Evolutionary conservation across 306 rosid species (phyloP).

Genomic region (Malus fusca): DNA sequence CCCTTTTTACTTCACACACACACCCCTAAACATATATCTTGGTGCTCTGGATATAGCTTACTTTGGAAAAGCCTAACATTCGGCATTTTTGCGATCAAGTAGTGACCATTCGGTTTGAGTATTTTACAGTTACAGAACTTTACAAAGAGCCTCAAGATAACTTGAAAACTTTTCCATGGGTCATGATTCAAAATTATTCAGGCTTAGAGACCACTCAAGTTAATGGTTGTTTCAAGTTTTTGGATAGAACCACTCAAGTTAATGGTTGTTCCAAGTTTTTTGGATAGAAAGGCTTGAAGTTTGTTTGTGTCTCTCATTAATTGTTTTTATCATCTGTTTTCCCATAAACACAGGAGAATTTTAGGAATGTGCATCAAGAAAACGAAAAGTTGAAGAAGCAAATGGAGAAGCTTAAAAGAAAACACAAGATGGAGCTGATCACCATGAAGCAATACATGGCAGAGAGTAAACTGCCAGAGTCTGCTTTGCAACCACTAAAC

Average conservation of each 20-base stretch:
- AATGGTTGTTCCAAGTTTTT: not conserved
- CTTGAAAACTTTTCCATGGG: too few species aligned
- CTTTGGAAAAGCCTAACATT: too few species aligned
- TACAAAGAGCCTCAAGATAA: too few species aligned
- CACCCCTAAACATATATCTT: not conserved
- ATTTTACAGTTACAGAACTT: too few species aligned
- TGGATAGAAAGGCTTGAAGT: too few species aligned
- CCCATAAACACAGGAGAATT: conserved; percentile 53
- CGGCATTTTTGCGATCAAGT: too few species aligned
- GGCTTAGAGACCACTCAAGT: too few species aligned
- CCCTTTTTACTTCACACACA: too few species aligned
- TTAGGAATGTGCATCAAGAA: conserved; percentile 46
- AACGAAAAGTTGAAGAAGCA: conserved; percentile 73
- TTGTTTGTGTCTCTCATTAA: not conserved
- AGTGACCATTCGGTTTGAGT: too few species aligned
- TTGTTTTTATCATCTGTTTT: not conserved
- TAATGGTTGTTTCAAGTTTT: too few species aligned
- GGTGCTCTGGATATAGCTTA: not conserved
- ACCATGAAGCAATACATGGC: conserved; percentile 92
- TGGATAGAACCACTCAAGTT: too few species aligned
- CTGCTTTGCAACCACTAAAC: conserved; percentile 65
- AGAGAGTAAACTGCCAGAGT: conserved; percentile 77
- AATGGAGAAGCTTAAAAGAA: conserved; percentile 78
- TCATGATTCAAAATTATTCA: too few species aligned
- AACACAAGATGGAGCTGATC: conserved; percentile 89